Evolutionary conservation across 2,329 filamentous ascomycete genomes (phyloP), one percentile per base, ranked within the genome.

Genomic region (Cytospora schulzeri): DNA sequence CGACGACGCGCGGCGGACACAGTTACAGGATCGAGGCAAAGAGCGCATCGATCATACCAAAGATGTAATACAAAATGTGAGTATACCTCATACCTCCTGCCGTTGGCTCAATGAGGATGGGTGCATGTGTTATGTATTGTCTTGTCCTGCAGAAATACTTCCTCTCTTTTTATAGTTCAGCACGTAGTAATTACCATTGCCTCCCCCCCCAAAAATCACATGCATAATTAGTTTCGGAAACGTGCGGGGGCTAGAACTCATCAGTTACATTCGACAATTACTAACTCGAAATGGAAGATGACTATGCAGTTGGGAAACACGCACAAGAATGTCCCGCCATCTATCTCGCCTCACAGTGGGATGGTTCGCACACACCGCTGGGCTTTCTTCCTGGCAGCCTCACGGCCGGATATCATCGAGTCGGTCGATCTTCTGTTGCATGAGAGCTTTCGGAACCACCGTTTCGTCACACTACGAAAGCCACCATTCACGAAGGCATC

Each of bases 361-460:
- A 59, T 58, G 33, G 15, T 24, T 7, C 55, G 55, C 6, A 58
- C 54, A 6, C 54, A 63, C 29, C 22, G 31, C 26, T 63, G 61
- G 61, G 57, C 19, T 2, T 63, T 63, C 9, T 63, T 63, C 9
- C 29, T 63, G 19, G 26, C 50, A 33, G 41, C 41, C 33, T 58
- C 61, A 14, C 55, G 24, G 7, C 35, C 54, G 11, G 45, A 58
- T 15, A 1, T 63, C 19, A 63, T 63, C 19, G 54, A 63, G 8
- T 63, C 61, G 17, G 61, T 63, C 48, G 61, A 63, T n/a, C 26
- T 63, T 17, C 57, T 63, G 2, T 22, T 63, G 19, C 61, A 63
- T 26, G 55, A 57, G 22, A 59, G 26, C 15, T 63, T 53, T n/a
- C 31, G 14, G 1, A 33, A 58, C 28, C 45, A 17, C n/a, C 61